A percentile compares a stretch with the other conserved stretches of the same genome.
phyloP scores from a whole-genome alignment of 345 rosid species.

The Microcos paniculata region DNA sequence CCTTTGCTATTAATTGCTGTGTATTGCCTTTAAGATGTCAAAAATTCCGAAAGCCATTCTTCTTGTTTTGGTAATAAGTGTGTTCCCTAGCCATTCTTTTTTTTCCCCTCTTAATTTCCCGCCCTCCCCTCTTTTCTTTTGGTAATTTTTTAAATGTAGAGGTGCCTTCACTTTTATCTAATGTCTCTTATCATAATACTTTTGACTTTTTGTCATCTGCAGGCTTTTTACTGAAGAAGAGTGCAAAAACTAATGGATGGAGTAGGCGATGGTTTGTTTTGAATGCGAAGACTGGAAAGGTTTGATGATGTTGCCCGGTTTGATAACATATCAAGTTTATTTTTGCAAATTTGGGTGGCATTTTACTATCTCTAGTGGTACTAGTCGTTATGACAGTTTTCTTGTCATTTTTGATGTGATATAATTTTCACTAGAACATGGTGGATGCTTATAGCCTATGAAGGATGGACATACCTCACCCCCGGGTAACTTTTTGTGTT shows the following conservation, averaged over 20 bases:
- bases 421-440: not conserved
- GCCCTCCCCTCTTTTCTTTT: not conserved
- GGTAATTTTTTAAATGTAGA: not conserved
- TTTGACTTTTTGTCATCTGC: slow-evolving; percentile 22
- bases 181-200: not conserved
- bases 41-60: not conserved
- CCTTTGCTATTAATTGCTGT: not conserved
- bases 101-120: not conserved
- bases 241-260: slow-evolving; percentile 92
- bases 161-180: not conserved
- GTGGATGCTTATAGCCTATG: not conserved
- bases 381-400: not conserved
- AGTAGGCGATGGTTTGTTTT: slow-evolving; percentile 92
- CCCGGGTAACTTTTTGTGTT: too few relatives aligned
- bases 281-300: slow-evolving; percentile 95
- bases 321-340: not conserved
- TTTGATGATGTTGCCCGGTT: slow-evolving; percentile 14
- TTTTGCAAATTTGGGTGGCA: not conserved
- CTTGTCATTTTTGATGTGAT: not conserved
- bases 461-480: too few relatives aligned
- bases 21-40: not conserved
- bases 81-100: not conserved
- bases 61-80: not conserved
- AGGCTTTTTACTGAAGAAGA: slow-evolving; percentile 87
- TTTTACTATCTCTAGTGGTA: not conserved